Conservation (phyloP, 208 protist genomes). For the Wallacemonas sp. region DNA sequence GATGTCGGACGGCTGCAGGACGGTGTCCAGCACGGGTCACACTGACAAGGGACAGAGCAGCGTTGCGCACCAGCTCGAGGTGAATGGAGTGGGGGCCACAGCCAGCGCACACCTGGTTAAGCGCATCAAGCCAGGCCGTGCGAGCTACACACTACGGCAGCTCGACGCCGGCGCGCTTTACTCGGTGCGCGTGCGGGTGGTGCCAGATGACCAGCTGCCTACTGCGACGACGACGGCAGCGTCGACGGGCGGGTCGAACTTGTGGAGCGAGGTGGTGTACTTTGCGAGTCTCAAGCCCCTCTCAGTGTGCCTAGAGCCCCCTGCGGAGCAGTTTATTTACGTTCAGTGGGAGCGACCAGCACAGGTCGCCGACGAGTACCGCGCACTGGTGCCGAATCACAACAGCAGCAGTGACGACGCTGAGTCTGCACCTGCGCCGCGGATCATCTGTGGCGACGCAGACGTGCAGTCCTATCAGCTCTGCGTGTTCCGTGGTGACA, state of each 20-base stretch:
- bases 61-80: conserved; percentile 81
- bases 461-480: conserved; percentile 79
- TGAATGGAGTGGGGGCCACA: conserved; percentile 56
- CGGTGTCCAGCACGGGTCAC: conserved; percentile 31
- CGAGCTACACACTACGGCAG: conserved; percentile 65
- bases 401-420: conserved; percentile 1
- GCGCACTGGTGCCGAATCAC: conserved; percentile 33
- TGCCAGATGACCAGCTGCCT: conserved; percentile 36
- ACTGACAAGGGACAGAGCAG: conserved; percentile 36
- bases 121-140: conserved; percentile 68
- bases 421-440: background rate
- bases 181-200: conserved; percentile 67
- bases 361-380: conserved; percentile 69
- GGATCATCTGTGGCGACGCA: conserved; percentile 36
- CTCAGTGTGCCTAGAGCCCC: conserved; percentile 33
- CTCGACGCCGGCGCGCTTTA: conserved; percentile 85
- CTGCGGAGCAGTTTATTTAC: conserved; percentile 78
- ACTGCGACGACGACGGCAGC: background rate
- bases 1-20: conserved; percentile 62
- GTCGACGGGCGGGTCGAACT: conserved; percentile 30
- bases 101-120: conserved; percentile 64
- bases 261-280: conserved; percentile 70
- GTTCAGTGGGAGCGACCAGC: conserved; percentile 73
- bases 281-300: conserved; percentile 89
- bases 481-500: conserved; percentile 75